A percentile compares a stretch with the other conserved stretches of the same genome.
These are phyloP conservation scores for Aspergillus carbonarius DNA, from an alignment of 2,329 filamentous ascomycete genomes.

Conservation along the genomic window DNA sequence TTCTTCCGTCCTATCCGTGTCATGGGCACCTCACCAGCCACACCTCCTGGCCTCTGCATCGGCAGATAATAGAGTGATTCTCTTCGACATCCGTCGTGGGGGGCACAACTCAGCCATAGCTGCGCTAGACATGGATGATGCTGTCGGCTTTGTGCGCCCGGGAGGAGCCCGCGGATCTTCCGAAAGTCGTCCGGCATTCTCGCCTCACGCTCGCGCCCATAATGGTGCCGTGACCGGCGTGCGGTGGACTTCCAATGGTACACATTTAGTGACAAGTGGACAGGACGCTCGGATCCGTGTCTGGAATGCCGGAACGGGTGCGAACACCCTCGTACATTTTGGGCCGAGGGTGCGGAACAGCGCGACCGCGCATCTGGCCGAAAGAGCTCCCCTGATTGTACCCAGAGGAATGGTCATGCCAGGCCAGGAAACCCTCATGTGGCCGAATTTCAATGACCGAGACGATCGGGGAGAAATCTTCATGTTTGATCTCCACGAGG, in stretches of 20 bases:
- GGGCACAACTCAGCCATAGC: constrained; percentile 67
- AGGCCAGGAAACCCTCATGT: constrained; percentile 69
- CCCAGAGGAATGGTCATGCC: constrained; percentile 59
- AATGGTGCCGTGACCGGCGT: constrained; percentile 80
- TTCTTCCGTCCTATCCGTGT: constrained; percentile 65
- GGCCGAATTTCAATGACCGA: constrained; percentile 72
- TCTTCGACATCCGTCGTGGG: constrained; percentile 85
- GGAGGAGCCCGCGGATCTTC: constrained; percentile 31
- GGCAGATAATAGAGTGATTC: constrained; percentile 76
- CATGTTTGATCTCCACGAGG: constrained; percentile 75
- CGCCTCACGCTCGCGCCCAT: constrained; percentile 63
- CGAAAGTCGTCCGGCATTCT: constrained; percentile 42
- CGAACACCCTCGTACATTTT: constrained; percentile 86
- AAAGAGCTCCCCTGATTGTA: constrained; percentile 61
- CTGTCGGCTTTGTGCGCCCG: constrained; percentile 60
- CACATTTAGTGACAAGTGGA: constrained; percentile 73
- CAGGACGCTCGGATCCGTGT: constrained; percentile 83
- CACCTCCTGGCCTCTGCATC: constrained; percentile 80
- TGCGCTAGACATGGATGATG: constrained; percentile 80
- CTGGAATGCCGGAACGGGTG: constrained; percentile 77
- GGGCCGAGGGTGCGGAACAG: constrained; percentile 76
- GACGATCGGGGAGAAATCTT: constrained; percentile 68
- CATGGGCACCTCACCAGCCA: constrained; percentile 80
- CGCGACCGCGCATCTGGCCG: constrained; percentile 57
- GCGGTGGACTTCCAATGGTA: constrained; percentile 78